Conservation (phyloP, 2,329 filamentous ascomycete species). For the Calonectria leucothoes region DNA sequence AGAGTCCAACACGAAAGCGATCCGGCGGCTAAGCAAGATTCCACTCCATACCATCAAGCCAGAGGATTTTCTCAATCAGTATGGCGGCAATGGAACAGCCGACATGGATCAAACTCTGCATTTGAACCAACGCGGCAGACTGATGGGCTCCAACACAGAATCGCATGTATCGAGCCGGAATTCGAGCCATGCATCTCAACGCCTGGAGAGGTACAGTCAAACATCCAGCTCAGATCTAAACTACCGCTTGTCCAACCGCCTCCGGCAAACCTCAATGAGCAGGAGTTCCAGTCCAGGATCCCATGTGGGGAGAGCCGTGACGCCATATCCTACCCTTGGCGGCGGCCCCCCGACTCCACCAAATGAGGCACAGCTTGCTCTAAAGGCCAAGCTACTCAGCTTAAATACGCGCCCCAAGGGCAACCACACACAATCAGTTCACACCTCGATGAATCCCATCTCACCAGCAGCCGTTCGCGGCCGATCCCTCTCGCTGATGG, state of each 20-base stretch:
- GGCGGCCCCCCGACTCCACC: background rate
- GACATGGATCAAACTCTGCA: background rate
- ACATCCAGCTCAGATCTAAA: background rate
- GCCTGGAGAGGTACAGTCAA: background rate
- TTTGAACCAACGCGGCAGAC: background rate
- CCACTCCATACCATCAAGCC: conserved; percentile 24
- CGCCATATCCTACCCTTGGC: background rate
- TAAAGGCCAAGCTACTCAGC: conserved; percentile 12
- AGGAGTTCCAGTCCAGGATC: conserved; percentile 9
- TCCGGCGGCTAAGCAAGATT: conserved; percentile 27
- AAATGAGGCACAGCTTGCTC: conserved; percentile 1
- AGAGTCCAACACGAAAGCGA: conserved; percentile 32
- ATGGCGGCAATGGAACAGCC: background rate
- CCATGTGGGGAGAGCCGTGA: background rate
- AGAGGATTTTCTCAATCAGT: background rate
- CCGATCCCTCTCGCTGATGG: conserved; percentile 17
- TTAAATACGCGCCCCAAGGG: conserved; percentile 21
- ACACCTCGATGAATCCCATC: conserved; percentile 9
- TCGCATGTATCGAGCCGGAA: background rate
- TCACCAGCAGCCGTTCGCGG: background rate
- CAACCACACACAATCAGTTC: background rate
- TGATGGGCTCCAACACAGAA: background rate
- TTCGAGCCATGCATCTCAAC: background rate
- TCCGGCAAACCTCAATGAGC: conserved; percentile 22
- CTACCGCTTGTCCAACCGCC: background rate